Conservation (phyloP, 176 grass and related monocot species). For the Carex myosuroides region DNA sequence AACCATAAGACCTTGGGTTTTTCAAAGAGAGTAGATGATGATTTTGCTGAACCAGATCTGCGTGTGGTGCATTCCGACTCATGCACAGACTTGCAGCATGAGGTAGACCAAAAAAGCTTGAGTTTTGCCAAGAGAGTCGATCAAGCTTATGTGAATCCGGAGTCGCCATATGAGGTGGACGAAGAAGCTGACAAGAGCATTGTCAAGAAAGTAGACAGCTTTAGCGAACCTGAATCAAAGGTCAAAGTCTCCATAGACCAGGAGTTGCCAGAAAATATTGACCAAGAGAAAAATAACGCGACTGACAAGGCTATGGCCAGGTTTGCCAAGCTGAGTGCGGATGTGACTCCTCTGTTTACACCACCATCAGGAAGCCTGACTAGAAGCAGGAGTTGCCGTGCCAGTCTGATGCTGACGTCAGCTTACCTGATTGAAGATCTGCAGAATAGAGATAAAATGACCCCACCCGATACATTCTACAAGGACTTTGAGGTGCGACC, state of each 20-base stretch:
- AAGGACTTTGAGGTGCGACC: conserved; percentile 34
- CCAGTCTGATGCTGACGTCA: conserved; percentile 62
- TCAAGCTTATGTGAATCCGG: neutral
- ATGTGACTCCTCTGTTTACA: neutral
- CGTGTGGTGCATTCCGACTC: neutral
- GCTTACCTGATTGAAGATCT: conserved; percentile 51
- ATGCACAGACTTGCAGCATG: neutral
- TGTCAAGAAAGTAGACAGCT: conserved; percentile 21
- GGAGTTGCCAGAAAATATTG: neutral
- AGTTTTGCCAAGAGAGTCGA: conserved; percentile 12
- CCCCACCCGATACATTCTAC: conserved; percentile 26
- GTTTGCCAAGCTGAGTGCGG: neutral
- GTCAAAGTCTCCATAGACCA: neutral
- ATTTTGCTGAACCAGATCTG: neutral
- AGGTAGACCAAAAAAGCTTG: neutral
- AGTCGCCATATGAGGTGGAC: neutral
- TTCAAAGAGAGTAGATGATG: conserved; percentile 7
- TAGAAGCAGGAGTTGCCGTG: conserved; percentile 76
- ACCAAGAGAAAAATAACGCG: neutral
- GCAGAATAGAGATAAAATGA: conserved; percentile 27
- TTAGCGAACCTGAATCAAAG: conserved; percentile 11
- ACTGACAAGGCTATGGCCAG: conserved; percentile 1
- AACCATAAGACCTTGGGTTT: neutral
- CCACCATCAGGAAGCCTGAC: conserved; percentile 15
- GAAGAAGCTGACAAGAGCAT: conserved; percentile 1